Conservation (phyloP, 192 early-diverging fungal genomes). For the Gamsiella multidivaricata region DNA sequence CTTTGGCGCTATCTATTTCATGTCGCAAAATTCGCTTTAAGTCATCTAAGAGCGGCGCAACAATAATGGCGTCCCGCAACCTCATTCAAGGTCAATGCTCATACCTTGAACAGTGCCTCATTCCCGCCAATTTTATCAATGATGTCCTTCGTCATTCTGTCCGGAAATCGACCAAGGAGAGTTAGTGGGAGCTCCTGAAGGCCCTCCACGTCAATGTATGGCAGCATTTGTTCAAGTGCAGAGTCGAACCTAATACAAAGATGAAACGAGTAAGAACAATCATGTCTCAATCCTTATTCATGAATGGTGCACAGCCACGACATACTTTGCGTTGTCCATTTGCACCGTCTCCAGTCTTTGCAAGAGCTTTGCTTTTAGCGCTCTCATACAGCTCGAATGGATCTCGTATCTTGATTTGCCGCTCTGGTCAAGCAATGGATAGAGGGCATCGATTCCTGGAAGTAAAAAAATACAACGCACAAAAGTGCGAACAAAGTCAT, state of each 20-base stretch:
- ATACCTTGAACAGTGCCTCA: constrained; percentile 55
- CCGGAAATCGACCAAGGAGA: constrained; percentile 58
- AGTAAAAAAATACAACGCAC: constrained; percentile 25
- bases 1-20: constrained; percentile 40
- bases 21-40: too few relatives aligned
- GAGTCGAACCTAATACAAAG: constrained; percentile 51
- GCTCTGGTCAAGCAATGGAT: constrained; percentile 63
- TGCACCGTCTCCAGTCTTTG: constrained; percentile 51
- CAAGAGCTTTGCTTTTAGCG: constrained; percentile 57
- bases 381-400: constrained; percentile 60
- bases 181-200: constrained; percentile 65
- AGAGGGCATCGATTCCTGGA: constrained; percentile 57
- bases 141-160: constrained; percentile 50
- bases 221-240: constrained; percentile 55
- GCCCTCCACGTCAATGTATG: constrained; percentile 59
- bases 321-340: constrained; percentile 44
- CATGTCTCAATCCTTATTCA: too few relatives aligned
- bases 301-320: too few relatives aligned
- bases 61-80: neutral
- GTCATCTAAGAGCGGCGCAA: neutral
- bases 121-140: constrained; percentile 59
- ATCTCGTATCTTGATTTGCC: constrained; percentile 58
- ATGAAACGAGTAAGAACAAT: neutral
- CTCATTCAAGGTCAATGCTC: neutral
- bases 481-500: constrained; percentile 31